A percentile compares a stretch with the other conserved stretches of the same genome.
Conservation (phyloP, 2,329 filamentous ascomycete genomes). For the Diplodia seriata region DNA sequence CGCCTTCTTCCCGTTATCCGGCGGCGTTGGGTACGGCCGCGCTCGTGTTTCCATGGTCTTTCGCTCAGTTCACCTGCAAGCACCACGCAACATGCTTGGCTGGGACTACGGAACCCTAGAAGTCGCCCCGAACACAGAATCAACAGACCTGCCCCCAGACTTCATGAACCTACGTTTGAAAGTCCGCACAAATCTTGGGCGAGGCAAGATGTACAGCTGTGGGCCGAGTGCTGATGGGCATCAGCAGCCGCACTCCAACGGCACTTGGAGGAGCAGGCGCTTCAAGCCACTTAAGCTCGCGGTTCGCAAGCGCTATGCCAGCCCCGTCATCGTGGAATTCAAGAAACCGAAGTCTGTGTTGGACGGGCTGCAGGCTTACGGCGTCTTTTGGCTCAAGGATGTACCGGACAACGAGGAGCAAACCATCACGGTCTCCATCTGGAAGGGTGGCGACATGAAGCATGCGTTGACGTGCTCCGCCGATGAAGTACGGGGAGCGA, state of each 20-base stretch:
- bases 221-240: constrained; percentile 36
- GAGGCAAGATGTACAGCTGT: constrained; percentile 63
- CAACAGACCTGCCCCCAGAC: constrained; percentile 58
- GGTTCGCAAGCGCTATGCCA: constrained; percentile 67
- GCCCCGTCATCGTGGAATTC: constrained; percentile 64
- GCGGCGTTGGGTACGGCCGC: constrained; percentile 75
- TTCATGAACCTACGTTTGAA: constrained; percentile 63
- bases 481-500: constrained; percentile 49
- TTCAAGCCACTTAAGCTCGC: constrained; percentile 59
- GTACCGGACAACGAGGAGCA: constrained; percentile 70
- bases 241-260: constrained; percentile 43
- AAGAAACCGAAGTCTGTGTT: constrained; percentile 60
- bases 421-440: constrained; percentile 66
- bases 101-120: constrained; percentile 77
- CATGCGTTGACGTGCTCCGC: constrained; percentile 58
- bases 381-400: constrained; percentile 73
- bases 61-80: constrained; percentile 69
- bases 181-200: constrained; percentile 64
- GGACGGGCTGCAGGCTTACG: constrained; percentile 62
- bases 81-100: constrained; percentile 65
- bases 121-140: constrained; percentile 61
- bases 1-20: constrained; percentile 70
- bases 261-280: constrained; percentile 61
- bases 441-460: constrained; percentile 67
- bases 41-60: constrained; percentile 75